Evolutionary conservation across 139 green algal species (phyloP), one percentile per base, ranked within the genome.

Genomic region (Zygnema circumcarinatum): DNA sequence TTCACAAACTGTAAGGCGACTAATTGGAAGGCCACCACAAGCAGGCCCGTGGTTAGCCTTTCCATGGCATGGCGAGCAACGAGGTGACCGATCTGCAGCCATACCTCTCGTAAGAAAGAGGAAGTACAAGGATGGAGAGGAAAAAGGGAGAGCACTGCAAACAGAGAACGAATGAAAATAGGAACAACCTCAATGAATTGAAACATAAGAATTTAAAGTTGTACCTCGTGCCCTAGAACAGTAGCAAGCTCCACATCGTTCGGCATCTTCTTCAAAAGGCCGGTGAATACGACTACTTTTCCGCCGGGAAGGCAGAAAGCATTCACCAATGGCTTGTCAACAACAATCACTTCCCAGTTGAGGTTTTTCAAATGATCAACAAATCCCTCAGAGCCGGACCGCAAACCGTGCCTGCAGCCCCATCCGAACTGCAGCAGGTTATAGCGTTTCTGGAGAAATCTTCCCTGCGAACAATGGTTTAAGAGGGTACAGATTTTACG

Each of bases 271-370:
- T 87, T 88, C 32, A 91, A 41, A 2, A 91, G 84, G 16, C 87
- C 87, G 31, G 87, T 88, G 68, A 91, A 91, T 35, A 91, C 87
- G 0, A 91, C 69, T 25, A 91, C 38, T 84, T 91, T 91, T 67
- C 87, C 87, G 1, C 87, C 88, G 1, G 87, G 87, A 31, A 91
- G 84, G 38, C 69, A 90, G 39, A 91, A 91, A 67, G 84, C 83
- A 79, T 91, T 91, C 32, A 91, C 7, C 29, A 86, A 74, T n/a
- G 33, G 25, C 72, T 79, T 38, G 47, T 91, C 87, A 11, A 91
- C 84, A 35, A 91, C 67, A 67, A 88, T 31, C 35, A 91, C 85
- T 84, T 91, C 86, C 87, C 87, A 91, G 53, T 89, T 42, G 2
- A 91, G 87, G 16, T 62, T 62, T 62, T 62, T 62, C 16, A 62